A percentile compares a stretch with the other conserved stretches of the same genome.
These are phyloP conservation scores for Debaryomyces robertsiae DNA, from an alignment of 1,139 yeast genomes.

Conservation along the genomic window DNA sequence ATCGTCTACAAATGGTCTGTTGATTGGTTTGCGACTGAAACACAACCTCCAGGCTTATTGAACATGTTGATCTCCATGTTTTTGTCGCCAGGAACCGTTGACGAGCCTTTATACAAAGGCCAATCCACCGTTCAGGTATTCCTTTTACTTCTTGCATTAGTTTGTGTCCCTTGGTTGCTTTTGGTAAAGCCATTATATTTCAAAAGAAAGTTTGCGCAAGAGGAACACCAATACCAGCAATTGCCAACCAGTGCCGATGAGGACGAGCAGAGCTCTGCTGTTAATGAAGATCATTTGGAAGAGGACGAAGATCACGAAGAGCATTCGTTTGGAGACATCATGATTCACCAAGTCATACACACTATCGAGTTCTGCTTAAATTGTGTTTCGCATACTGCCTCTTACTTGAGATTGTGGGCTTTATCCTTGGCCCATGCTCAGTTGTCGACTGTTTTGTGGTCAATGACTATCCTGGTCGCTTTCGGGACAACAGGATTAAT, in stretches of 20 bases:
- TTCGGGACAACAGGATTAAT: conserved; percentile 51
- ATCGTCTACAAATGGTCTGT: conserved; percentile 80
- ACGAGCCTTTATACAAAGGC: conserved; percentile 63
- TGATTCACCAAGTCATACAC: conserved; percentile 79
- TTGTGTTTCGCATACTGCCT: conserved; percentile 80
- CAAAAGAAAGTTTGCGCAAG: conserved; percentile 45
- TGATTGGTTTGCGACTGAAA: conserved; percentile 68
- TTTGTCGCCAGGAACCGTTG: conserved; percentile 72
- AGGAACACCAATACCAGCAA: conserved; percentile 39
- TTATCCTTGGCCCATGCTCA: conserved; percentile 79
- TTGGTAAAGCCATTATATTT: conserved; percentile 64
- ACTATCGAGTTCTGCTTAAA: conserved; percentile 79
- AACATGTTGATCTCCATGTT: conserved; percentile 85
- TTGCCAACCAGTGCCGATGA: conserved; percentile 27
- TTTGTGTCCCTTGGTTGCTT: conserved; percentile 78
- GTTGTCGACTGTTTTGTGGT: conserved; percentile 72
- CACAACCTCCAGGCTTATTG: conserved; percentile 78
- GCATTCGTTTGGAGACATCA: conserved; percentile 68
- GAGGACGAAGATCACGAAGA: conserved; percentile 58
- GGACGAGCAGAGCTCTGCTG: conserved; percentile 17
- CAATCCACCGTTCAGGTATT: conserved; percentile 65
- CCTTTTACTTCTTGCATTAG: conserved; percentile 59
- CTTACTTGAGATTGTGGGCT: conserved; percentile 79
- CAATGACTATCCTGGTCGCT: conserved; percentile 70
- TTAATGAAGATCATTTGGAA: conserved; percentile 40